Evolutionary conservation across 2,329 filamentous ascomycete genomes (phyloP), one percentile per base, ranked within the genome.

Genomic region (Nannizzia gypsea): DNA sequence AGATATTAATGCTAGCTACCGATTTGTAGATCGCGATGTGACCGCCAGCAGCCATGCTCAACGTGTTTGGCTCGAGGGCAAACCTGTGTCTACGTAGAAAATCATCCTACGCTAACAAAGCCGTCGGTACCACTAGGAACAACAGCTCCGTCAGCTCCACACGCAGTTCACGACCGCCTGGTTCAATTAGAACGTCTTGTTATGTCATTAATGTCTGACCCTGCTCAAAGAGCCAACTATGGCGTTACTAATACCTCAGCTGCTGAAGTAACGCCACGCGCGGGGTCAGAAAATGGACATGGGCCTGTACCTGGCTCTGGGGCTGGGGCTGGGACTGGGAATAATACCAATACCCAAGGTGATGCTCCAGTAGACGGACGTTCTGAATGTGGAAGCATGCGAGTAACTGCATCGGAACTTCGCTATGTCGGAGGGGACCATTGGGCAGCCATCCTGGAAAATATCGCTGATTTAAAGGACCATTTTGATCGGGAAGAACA

Each of bases 41-140:
- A 83, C 67, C 78, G 81, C 63, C 75, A 74, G 48, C 76, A 78
- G 48, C 81, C 81, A 56, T 83, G 81, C 70, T 79, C 81, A 65
- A 81, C 79, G 62, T 83, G 81, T 67, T 76, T 76, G 20, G 78
- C 78, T 66, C 76, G 80, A 60, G 80, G 79, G 61, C 78, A 82
- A 64, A 76, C 77, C 61, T 83, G 81, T 71, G 77, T 73, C 63
- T 82, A 82, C 72, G 76, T 77, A 48, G 73, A 68, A 66, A 66
- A 69, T 62, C 69, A 69, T 63, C 20, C 44, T 6, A 13, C 44
- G 11, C 11, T 26, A 64, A 67, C 61, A 70, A 73, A 54, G 73
- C 75, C 61, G 75, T 78, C 48, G 38, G 72, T 73, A 17, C 74
- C 74, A 60, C 78, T 76, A 36, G 74, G 74, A 57, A 75, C 75